Conservation (phyloP, 306 rosid species). For the Medicago lupulina region DNA sequence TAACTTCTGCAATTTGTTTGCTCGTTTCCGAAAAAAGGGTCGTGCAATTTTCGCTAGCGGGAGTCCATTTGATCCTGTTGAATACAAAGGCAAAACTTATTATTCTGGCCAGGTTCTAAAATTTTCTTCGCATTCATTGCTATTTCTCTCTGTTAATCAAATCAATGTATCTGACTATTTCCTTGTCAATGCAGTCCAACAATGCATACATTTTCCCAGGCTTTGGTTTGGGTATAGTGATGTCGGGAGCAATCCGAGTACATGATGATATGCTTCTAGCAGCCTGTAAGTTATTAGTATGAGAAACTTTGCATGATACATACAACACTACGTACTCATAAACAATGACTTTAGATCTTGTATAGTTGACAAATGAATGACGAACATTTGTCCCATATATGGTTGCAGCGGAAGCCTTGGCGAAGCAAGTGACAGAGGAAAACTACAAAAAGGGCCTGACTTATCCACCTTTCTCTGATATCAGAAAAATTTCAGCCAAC, state of each 20-base stretch:
- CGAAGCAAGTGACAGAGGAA: conserved; percentile 71
- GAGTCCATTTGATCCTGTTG: conserved; percentile 90
- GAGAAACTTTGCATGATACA: background rate
- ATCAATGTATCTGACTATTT: conserved; percentile 16
- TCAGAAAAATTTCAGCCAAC: conserved; percentile 84
- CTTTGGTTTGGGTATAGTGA: conserved; percentile 80
- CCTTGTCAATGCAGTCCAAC: conserved; percentile 69
- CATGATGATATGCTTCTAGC: conserved; percentile 94
- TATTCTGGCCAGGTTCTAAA: conserved; percentile 77
- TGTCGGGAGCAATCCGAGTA: conserved; percentile 91
- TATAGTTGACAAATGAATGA: conserved; percentile 14
- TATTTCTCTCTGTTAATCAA: background rate
- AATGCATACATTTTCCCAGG: conserved; percentile 97
- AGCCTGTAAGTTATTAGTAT: conserved; percentile 74
- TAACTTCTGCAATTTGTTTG: conserved; percentile 11
- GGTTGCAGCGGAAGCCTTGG: conserved; percentile 79
- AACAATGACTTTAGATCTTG: conserved; percentile 15
- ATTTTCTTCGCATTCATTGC: conserved; percentile 23
- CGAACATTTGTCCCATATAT: conserved; percentile 20
- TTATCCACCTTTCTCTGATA: conserved; percentile 73
- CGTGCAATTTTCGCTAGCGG: conserved; percentile 93
- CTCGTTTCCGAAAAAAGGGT: conserved; percentile 55
- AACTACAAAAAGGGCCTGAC: conserved; percentile 63
- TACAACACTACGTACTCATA: conserved; percentile 19
- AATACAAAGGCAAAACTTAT: conserved; percentile 72